Percentiles rank a stretch among this genome's conserved stretches.
phyloP scores from a whole-genome alignment of 768 basidiomycete species.

The Mrakia gelida region DNA sequence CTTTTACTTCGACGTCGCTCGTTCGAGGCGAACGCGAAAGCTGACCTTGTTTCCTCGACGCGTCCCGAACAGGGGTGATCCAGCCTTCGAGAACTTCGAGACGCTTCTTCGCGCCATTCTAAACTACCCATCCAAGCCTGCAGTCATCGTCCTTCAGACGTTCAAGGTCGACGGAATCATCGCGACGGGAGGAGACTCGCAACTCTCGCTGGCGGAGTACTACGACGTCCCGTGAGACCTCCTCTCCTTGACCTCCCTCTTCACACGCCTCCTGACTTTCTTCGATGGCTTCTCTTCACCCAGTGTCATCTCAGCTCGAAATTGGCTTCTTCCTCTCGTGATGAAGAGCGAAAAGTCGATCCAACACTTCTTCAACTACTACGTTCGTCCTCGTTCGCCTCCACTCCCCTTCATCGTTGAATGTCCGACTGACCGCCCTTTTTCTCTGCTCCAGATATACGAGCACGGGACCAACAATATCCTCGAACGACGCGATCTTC shows the following conservation, averaged over 20 bases:
- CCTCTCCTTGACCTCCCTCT: background rate
- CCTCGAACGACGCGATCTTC: background rate
- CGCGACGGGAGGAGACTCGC: conserved; percentile 16
- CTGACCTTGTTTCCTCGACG: too few relatives aligned
- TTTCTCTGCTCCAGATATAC: background rate
- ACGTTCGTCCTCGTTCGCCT: background rate
- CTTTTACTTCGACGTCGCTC: background rate
- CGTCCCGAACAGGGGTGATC: background rate
- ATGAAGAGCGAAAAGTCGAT: background rate
- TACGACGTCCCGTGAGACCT: background rate
- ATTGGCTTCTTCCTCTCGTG: conserved; percentile 1
- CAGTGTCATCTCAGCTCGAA: conserved; percentile 7
- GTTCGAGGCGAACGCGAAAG: background rate
- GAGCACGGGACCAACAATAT: background rate
- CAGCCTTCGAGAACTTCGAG: conserved; percentile 18
- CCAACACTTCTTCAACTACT: conserved; percentile 4
- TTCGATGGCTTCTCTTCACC: background rate
- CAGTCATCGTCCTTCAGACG: conserved; percentile 3
- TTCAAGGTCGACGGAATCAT: conserved; percentile 20
- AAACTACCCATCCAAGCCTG: background rate
- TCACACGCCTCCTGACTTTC: background rate
- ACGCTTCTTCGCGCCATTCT: background rate
- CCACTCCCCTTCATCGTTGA: background rate
- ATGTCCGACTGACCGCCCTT: background rate
- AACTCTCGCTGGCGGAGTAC: conserved; percentile 2